Evolutionary conservation across 2,329 filamentous ascomycete genomes (phyloP), one percentile per base, ranked within the genome.

Genomic region (Xylariaceae sp.): DNA sequence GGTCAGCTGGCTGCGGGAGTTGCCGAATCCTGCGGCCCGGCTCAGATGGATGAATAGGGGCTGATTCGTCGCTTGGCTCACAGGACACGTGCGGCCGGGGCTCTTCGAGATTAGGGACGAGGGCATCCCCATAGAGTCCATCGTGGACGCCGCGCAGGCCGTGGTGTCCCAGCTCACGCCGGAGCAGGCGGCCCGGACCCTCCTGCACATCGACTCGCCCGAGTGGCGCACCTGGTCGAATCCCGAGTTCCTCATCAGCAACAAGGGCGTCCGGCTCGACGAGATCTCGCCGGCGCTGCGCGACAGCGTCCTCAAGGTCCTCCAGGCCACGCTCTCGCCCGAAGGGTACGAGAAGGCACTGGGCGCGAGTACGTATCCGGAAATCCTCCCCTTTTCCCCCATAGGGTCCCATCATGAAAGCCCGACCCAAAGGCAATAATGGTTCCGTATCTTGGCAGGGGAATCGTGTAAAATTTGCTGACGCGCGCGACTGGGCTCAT

Each of bases 161-260:
- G 51, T 81, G 2, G 49, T 78, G 0, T 41, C 48, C 2, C 53
- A 61, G 3, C 57, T 83, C 12, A 59, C 63, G 12, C 54, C 63
- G 0, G 58, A 63, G 8, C 70, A 83, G 46, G 63, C 57, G 29
- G 42, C 62, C 13, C 60, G 60, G 18, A 51, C 78, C 0, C 56
- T 56, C 21, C 73, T 80, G 47, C 76, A 82, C 49, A 68, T 87
- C 42, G 77, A 84, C 58, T 77, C 77, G 1, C 74, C 73, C 2
- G 76, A 84, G 50, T 87, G 81, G 80, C 73, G 82, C 30, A 75
- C 79, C 9, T 73, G 70, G 70, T 72, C 69, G 2, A 88, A 88
- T 52, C 83, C 83, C 0, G 83, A 88, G 52, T 83, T 87, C 44
- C 63, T 86, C 0, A 61, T 87, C 11, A 71, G 72, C 34, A 61